These are phyloP conservation scores for Haplosporangium sp. DNA, from an alignment of 371 early-diverging fungal genomes.

Conservation along the genomic window DNA sequence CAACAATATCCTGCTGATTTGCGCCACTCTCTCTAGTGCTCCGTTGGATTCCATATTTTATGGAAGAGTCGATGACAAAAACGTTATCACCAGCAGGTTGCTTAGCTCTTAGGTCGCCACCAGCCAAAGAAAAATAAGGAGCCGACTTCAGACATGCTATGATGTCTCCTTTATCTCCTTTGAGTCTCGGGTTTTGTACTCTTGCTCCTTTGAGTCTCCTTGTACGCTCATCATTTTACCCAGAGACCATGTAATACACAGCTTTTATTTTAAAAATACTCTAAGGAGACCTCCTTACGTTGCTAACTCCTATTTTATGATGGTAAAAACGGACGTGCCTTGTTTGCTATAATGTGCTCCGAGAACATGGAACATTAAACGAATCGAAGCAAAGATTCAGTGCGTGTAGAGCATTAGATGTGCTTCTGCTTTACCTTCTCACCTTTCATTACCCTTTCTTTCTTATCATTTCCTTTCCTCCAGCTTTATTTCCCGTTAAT, in stretches of 20 bases:
- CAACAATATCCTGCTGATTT: not conserved
- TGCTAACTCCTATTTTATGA: not conserved
- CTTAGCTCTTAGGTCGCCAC: not conserved
- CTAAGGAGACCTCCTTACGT: slow-evolving; percentile 12
- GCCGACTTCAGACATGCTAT: not conserved
- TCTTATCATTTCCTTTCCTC: not conserved
- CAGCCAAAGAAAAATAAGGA: slow-evolving; percentile 5
- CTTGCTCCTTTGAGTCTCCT: slow-evolving; percentile 7
- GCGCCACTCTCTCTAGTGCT: too few relatives aligned
- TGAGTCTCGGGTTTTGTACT: slow-evolving; percentile 13
- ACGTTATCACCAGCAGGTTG: not conserved
- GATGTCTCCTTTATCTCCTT: slow-evolving; percentile 9
- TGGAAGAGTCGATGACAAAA: not conserved
- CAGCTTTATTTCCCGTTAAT: not conserved
- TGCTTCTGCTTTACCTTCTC: not conserved
- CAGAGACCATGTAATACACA: not conserved
- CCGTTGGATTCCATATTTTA: not conserved
- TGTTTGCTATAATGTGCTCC: not conserved
- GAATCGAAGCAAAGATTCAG: not conserved
- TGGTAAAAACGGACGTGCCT: slow-evolving; percentile 3
- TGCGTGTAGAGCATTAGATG: too few relatives aligned
- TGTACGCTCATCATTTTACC: not conserved
- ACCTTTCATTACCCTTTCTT: slow-evolving; percentile 6
- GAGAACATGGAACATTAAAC: slow-evolving; percentile 5
- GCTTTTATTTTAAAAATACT: slow-evolving; percentile 9